A percentile compares a stretch with the other conserved stretches of the same genome.
Conservation (phyloP, 371 early-diverging fungal species). For the Mucor circinelloides region DNA sequence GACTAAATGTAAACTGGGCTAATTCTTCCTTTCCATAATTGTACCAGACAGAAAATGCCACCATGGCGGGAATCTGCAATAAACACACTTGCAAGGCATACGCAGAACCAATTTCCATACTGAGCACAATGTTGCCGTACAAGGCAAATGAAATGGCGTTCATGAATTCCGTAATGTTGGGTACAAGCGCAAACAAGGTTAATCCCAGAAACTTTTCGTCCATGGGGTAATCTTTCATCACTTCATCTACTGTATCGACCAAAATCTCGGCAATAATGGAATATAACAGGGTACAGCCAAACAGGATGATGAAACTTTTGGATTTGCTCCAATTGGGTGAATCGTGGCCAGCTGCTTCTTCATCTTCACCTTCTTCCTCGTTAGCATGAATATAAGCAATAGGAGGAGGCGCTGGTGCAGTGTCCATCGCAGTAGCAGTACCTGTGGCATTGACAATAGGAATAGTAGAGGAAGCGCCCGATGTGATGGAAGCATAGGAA, state of each 20-base stretch:
- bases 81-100: constrained; percentile 96
- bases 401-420: not conserved
- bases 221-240: constrained; percentile 64
- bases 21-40: constrained; percentile 51
- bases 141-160: constrained; percentile 96
- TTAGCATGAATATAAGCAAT: constrained; percentile 7
- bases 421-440: not conserved
- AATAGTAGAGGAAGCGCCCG: not conserved
- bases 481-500: constrained; percentile 10
- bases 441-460: constrained; percentile 1
- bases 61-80: constrained; percentile 92
- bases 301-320: constrained; percentile 80
- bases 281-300: constrained; percentile 84
- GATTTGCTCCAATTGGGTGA: constrained; percentile 90
- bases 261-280: constrained; percentile 87
- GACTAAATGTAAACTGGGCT: constrained; percentile 56
- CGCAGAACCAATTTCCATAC: constrained; percentile 95
- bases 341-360: constrained; percentile 82
- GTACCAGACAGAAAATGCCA: constrained; percentile 79
- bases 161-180: constrained; percentile 96
- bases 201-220: constrained; percentile 90
- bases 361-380: constrained; percentile 59
- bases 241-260: constrained; percentile 77
- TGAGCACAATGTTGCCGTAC: constrained; percentile 89
- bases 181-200: constrained; percentile 92